Evolutionary conservation across 176 grass and related monocot genomes (phyloP).

Genomic region (Metroxylon sagu): DNA sequence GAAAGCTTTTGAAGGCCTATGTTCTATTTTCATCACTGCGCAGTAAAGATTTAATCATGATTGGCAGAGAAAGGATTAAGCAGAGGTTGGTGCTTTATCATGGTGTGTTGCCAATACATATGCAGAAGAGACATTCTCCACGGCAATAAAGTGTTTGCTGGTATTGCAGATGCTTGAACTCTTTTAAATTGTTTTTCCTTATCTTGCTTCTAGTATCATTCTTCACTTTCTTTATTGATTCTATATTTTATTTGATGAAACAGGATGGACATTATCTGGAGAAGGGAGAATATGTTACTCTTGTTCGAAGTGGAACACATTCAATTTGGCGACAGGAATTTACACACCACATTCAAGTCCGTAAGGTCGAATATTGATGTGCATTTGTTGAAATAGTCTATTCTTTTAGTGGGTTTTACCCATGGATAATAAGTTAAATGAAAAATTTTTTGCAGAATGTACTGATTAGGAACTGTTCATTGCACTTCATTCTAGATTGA

Average conservation of each 20-base stretch:
- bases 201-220: not conserved
- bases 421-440: not conserved
- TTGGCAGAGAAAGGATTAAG: slow-evolving; percentile 72
- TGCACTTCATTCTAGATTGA: not conserved
- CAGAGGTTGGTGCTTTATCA: slow-evolving; percentile 83
- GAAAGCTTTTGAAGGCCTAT: no score
- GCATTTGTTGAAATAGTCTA: not conserved
- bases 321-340: slow-evolving; percentile 90
- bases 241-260: slow-evolving; percentile 13
- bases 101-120: slow-evolving; percentile 74
- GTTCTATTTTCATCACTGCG: no score
- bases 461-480: not conserved
- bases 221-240: not conserved
- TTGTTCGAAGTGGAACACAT: slow-evolving; percentile 81
- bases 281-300: slow-evolving; percentile 74
- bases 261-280: slow-evolving; percentile 52
- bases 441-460: not conserved
- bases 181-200: no score
- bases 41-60: not conserved
- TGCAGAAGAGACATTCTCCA: slow-evolving; percentile 95
- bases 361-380: slow-evolving; percentile 46
- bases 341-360: slow-evolving; percentile 93
- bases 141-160: slow-evolving; percentile 65
- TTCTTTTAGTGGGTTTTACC: slow-evolving; percentile 34
- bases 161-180: slow-evolving; percentile 23